Base-by-base conservation (phyloP, 805 yeast species). In the Starmerella asiatica region DNA sequence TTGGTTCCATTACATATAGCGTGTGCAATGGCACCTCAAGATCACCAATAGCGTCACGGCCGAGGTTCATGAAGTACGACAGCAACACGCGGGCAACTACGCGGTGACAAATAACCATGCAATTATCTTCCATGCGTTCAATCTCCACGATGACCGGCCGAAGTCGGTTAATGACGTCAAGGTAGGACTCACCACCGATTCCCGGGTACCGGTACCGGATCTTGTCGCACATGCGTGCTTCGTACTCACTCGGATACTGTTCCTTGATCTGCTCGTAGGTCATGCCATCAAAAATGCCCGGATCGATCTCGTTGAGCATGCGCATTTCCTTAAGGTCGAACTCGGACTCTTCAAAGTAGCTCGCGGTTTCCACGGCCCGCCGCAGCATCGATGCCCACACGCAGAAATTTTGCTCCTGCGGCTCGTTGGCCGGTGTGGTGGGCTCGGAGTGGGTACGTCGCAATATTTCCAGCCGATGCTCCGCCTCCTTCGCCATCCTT, bases 11-110 rank as follows among this genome's bases (percentile, higher is more conserved):
- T 42, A 88, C 73, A 56, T 86, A 88, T 8, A 88, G 75, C 7
- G 94, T 81, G 55, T 88, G 96, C 40, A 88, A 64, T 4, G 97
- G 97, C 5, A 88, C 86, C 59, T 88, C 96, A 47, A 88, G 68
- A 51, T 82, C 93, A 1, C 93, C 86, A 43, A 88, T 81, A 0
- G 83, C 68, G 30, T 81, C 80, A 47, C 76, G 76, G 24, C 66
- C 67, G 44, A 91, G 64, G 54, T 86, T 88, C 68, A 88, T 66
- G 52, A 84, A 91, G 58, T 88, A 88, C 0, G 94, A 95, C 40
- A 88, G 62, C 37, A 88, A 61, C 14, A 88, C 83, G 34, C 97
- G 65, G 20, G 93, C 77, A 7, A 88, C 94, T 4, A 88, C 97
- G 29, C 97, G 69, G 57, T 88, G 98, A 2, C 94, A 76, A 0